A percentile compares a stretch with the other conserved stretches of the same genome.
Conservation (phyloP, 192 early-diverging fungal genomes). For the Chytriomyces hyalinus region DNA sequence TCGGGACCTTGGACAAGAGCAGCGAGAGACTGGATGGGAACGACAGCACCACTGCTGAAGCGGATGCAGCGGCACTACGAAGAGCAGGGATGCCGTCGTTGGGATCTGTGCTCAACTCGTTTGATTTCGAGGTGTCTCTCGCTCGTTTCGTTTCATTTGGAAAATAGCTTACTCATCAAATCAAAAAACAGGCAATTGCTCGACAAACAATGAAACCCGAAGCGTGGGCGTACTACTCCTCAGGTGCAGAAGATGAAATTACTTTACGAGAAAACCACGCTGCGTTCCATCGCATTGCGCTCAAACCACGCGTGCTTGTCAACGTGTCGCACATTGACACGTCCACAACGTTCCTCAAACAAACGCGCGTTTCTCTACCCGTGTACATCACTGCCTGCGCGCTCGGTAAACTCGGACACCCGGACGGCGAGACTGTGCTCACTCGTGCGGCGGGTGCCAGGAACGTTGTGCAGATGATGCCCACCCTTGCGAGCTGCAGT, state of each 20-base stretch:
- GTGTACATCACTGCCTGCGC: slow-evolving; percentile 66
- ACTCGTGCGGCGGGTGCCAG: slow-evolving; percentile 59
- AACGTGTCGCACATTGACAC: slow-evolving; percentile 53
- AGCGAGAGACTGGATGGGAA: not conserved
- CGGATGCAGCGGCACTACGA: not conserved
- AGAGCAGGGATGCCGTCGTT: slow-evolving; percentile 58
- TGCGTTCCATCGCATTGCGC: slow-evolving; percentile 75
- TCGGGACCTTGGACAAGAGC: slow-evolving; percentile 61
- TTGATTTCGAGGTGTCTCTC: slow-evolving; percentile 67
- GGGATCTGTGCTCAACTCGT: slow-evolving; percentile 66
- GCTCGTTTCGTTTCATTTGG: not conserved
- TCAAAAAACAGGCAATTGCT: slow-evolving; percentile 59
- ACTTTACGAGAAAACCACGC: slow-evolving; percentile 79
- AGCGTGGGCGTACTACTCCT: slow-evolving; percentile 85
- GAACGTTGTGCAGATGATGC: slow-evolving; percentile 78
- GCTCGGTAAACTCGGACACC: slow-evolving; percentile 70
- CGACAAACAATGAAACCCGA: slow-evolving; percentile 59
- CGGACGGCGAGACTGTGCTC: slow-evolving; percentile 73
- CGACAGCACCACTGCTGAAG: not conserved
- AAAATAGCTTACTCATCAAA: not conserved
- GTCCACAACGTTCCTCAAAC: slow-evolving; percentile 48
- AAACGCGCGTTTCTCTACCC: slow-evolving; percentile 38
- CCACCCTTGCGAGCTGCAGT: slow-evolving; percentile 73
- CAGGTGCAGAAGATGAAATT: slow-evolving; percentile 81
- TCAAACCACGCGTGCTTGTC: slow-evolving; percentile 61